Evolutionary conservation across 192 early-diverging fungal species (phyloP).

Genomic region (Glomus cerebriforme): DNA sequence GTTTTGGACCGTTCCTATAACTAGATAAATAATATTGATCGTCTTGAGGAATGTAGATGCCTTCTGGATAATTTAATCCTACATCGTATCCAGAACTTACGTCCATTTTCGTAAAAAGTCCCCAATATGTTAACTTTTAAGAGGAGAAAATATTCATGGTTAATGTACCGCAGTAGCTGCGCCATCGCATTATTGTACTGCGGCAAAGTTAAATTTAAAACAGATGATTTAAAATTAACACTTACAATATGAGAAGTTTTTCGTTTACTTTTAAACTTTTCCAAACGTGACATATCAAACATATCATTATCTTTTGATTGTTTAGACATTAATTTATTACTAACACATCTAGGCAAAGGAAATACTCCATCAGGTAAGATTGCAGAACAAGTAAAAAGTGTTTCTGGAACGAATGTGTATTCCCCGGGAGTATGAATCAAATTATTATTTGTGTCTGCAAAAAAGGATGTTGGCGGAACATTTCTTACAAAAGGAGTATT

Average conservation of each 20-base stretch:
- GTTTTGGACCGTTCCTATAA: neutral
- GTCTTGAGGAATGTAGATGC: neutral
- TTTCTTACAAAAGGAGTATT: neutral
- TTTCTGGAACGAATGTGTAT: neutral
- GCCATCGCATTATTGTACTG: neutral
- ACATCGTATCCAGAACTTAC: neutral
- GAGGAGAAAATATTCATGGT: neutral
- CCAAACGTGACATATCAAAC: neutral
- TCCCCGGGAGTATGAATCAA: neutral
- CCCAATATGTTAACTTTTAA: neutral
- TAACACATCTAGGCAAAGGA: slow-evolving; percentile 14
- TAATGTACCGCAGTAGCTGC: neutral
- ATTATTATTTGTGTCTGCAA: neutral
- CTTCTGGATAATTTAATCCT: neutral
- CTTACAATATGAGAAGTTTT: slow-evolving; percentile 5
- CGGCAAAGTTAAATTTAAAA: neutral
- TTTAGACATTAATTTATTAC: neutral
- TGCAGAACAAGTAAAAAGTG: neutral
- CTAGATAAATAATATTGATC: neutral
- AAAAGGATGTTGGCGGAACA: neutral
- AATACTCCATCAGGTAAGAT: neutral
- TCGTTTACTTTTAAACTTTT: neutral
- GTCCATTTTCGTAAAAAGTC: neutral
- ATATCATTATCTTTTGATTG: neutral
- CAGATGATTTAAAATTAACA: too few relatives aligned